These are phyloP conservation scores for Ramicandelaber brevisporus DNA, from an alignment of 192 early-diverging fungal genomes.

Conservation along the genomic window DNA sequence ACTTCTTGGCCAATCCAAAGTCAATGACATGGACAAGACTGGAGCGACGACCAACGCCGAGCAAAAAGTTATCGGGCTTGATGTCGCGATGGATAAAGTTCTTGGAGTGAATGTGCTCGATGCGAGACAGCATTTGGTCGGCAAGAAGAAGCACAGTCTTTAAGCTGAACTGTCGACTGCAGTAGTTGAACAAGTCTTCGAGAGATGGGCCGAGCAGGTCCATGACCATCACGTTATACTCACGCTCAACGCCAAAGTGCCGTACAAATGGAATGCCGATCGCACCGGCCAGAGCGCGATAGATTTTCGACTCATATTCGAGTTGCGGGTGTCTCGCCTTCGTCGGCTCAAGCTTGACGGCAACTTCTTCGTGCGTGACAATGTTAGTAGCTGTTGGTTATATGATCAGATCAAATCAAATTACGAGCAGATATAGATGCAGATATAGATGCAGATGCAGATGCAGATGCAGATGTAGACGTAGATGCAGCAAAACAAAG, in stretches of 20 bases:
- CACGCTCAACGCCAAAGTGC: slow-evolving; percentile 58
- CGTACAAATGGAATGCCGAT: slow-evolving; percentile 73
- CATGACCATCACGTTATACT: slow-evolving; percentile 68
- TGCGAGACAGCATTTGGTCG: slow-evolving; percentile 61
- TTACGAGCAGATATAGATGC: not conserved
- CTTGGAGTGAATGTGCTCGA: slow-evolving; percentile 61
- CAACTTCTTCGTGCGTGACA: slow-evolving; percentile 83
- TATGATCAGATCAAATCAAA: slow-evolving; percentile 5
- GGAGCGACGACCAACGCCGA: slow-evolving; percentile 61
- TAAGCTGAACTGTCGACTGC: slow-evolving; percentile 63
- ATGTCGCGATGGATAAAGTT: slow-evolving; percentile 82
- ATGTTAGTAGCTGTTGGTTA: slow-evolving; percentile 74
- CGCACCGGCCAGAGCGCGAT: slow-evolving; percentile 80
- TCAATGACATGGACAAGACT: slow-evolving; percentile 75
- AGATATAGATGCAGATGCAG: too few species aligned
- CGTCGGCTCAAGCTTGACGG: slow-evolving; percentile 87
- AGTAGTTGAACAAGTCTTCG: slow-evolving; percentile 76
- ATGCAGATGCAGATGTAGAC: too few species aligned
- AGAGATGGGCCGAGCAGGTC: slow-evolving; percentile 78
- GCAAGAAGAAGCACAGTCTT: slow-evolving; percentile 69
- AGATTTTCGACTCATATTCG: slow-evolving; percentile 91
- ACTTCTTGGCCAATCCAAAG: slow-evolving; percentile 78
- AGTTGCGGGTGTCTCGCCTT: slow-evolving; percentile 91
- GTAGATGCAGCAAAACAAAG: not conserved
- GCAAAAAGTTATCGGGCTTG: slow-evolving; percentile 79